Percentiles rank a stretch among this genome's conserved stretches.
phyloP scores from a whole-genome alignment of 2,329 filamentous ascomycete species.

The Venturia pyrina region DNA sequence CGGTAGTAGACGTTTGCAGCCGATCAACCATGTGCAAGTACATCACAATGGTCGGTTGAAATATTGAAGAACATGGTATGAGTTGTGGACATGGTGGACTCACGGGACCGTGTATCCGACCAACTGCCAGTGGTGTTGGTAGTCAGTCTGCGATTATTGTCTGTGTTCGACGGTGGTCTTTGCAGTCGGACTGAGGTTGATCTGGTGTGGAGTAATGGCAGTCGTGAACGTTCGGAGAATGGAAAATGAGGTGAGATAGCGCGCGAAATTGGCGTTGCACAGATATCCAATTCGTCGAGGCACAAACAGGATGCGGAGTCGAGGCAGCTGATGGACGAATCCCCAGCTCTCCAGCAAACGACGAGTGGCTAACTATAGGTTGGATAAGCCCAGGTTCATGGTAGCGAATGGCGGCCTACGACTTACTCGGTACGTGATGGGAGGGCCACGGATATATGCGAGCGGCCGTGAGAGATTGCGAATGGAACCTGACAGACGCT shows the following conservation, averaged over 20 bases:
- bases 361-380: background rate
- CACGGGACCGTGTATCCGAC: no score
- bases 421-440: background rate
- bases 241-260: background rate
- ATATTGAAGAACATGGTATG: background rate
- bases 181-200: background rate
- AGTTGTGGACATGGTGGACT: background rate
- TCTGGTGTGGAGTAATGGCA: background rate
- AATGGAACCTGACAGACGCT: background rate
- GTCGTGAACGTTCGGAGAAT: background rate
- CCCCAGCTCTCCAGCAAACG: background rate
- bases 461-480: background rate
- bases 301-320: background rate
- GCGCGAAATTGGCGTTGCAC: background rate
- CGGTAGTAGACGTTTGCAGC: background rate
- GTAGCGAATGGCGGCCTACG: background rate
- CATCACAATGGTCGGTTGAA: no score
- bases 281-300: background rate
- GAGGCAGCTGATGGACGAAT: background rate
- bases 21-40: background rate
- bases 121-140: no score
- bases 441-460: background rate
- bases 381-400: background rate
- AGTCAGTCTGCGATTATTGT: background rate
- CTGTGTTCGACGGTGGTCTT: background rate